Base-by-base conservation (phyloP, 306 rosid species). In the Clitoria ternatea region DNA sequence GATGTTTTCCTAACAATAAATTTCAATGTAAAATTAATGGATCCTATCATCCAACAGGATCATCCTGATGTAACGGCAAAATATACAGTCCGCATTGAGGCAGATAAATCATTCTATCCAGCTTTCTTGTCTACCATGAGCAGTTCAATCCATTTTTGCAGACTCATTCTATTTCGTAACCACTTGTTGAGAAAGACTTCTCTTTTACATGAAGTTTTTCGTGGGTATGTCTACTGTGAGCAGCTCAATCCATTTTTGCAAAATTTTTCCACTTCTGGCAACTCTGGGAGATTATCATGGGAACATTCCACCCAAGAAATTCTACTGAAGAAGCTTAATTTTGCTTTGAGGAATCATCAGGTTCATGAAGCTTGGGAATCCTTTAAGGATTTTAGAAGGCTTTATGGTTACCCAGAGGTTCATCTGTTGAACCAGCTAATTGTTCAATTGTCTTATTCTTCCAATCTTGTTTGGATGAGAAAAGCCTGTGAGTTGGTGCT, bases 1-100 rank as follows among this genome's bases (percentile, higher is more conserved):
- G 29, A 4, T 70, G 30, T 62, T 22, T 56, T 70, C 54, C 49
- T 23, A 56, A 61, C 57, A 59, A 61, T 48, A 11, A 59, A 64
- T 48, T 70, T 72, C 43, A 19, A 26, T 30, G 61, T 66, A 7
- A 11, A 52, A 61, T 72, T 79, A 67, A 86, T 79, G 69, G 18
- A 56, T 80, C 45, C 19, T 57, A 70, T 70, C 69, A 74, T 63
- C 78, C 70, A 48, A 75, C 86, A 94, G 99, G 99, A 94, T 78
- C 97, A 96, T 30, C 99, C 97, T 64, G 99, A 91, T 83, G 85
- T 94, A 74, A 91, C 91, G 99, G 97, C 99, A 37, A 94, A 91
- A 73, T 94, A 91, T 82, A 81, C 90, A 36, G 91, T 95, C 75
- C 82, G 77, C 73, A 83, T 94, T 24, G 97, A 91, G 79, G 99